Evolutionary conservation across 1,139 yeast genomes (phyloP).

Genomic region (Nakaseomyces uthaithaninus): DNA sequence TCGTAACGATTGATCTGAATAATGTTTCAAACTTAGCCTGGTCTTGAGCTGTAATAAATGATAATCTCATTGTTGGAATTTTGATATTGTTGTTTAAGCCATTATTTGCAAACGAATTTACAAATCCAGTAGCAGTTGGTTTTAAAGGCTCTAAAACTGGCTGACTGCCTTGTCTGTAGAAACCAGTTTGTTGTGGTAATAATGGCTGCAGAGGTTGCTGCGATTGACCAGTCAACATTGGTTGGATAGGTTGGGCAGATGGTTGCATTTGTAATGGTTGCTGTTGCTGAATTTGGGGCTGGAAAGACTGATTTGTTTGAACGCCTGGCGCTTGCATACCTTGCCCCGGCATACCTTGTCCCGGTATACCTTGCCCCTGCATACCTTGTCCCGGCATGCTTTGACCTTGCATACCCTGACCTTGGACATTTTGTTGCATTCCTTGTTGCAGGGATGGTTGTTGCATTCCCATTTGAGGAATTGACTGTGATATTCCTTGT

Average conservation of each 20-base stretch:
- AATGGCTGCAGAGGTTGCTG: slow-evolving; percentile 16
- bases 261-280: slow-evolving; percentile 15
- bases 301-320: slow-evolving; percentile 8
- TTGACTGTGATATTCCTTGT: slow-evolving; percentile 16
- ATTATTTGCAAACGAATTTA: slow-evolving; percentile 33
- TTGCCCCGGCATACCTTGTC: slow-evolving; percentile 14
- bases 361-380: slow-evolving; percentile 12
- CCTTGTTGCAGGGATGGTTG: slow-evolving; percentile 12
- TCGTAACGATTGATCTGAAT: slow-evolving; percentile 69
- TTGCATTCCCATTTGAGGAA: slow-evolving; percentile 9
- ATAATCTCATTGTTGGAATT: slow-evolving; percentile 62
- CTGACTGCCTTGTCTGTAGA: slow-evolving; percentile 29
- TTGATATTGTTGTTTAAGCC: slow-evolving; percentile 38
- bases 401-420: slow-evolving; percentile 13
- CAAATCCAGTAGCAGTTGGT: slow-evolving; percentile 35
- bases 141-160: slow-evolving; percentile 31
- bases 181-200: slow-evolving; percentile 35
- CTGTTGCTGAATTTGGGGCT: slow-evolving; percentile 11
- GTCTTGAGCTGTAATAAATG: slow-evolving; percentile 78
- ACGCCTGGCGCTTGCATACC: slow-evolving; percentile 11
- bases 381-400: slow-evolving; percentile 14
- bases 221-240: slow-evolving; percentile 29
- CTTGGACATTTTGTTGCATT: slow-evolving; percentile 9
- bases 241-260: slow-evolving; percentile 11
- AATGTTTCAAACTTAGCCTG: slow-evolving; percentile 79